Percentiles rank a stretch among this genome's conserved stretches.
phyloP scores from a whole-genome alignment of 306 rosid genomes.

The Acacia confusa region DNA sequence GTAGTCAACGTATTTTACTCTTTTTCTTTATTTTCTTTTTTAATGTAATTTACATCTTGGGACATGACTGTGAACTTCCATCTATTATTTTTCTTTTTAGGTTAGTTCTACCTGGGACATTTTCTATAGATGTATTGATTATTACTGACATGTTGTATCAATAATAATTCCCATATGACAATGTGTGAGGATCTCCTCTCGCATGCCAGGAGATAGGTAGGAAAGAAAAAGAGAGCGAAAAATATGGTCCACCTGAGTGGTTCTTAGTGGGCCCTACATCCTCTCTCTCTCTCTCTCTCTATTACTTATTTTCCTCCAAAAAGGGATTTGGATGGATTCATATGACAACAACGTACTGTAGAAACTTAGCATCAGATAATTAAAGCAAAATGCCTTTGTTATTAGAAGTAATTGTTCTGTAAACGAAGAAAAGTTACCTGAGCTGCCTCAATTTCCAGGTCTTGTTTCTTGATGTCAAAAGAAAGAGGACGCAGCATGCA shows the following conservation, averaged over 20 bases:
- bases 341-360: neutral
- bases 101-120: neutral
- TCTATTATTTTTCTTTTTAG: neutral
- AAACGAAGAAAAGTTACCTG: slow-evolving; percentile 38
- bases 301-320: neutral
- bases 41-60: neutral
- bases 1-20: no score
- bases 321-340: neutral
- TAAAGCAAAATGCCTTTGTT: neutral
- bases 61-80: neutral
- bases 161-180: neutral
- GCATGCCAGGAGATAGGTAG: neutral
- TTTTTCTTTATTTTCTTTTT: neutral
- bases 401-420: neutral
- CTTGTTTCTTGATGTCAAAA: slow-evolving; percentile 51
- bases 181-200: neutral
- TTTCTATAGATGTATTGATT: neutral
- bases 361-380: neutral
- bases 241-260: neutral
- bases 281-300: neutral
- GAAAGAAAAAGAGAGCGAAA: neutral
- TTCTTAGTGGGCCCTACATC: neutral
- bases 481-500: slow-evolving; percentile 55
- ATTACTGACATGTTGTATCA: neutral
- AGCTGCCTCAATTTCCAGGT: slow-evolving; percentile 62